These are phyloP conservation scores for Silene latifolia DNA, from an alignment of 148 eudicot species.

Conservation along the genomic window DNA sequence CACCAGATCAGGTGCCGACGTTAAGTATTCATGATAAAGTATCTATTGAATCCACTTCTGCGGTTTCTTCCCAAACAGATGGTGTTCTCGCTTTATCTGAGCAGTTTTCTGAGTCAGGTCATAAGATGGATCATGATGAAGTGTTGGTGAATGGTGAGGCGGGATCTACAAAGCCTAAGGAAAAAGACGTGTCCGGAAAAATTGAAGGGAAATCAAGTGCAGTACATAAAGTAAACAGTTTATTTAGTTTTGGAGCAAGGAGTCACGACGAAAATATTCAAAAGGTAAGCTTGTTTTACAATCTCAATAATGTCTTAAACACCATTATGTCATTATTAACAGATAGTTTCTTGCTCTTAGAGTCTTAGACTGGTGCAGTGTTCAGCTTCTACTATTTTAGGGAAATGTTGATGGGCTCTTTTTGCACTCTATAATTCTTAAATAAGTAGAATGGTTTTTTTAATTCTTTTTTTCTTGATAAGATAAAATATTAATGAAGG, in stretches of 20 bases:
- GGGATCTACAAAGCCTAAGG: conserved; percentile 41
- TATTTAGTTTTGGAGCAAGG: conserved; percentile 59
- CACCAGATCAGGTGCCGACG: conserved; percentile 71
- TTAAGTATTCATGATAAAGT: conserved; percentile 57
- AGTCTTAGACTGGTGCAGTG: conserved; percentile 1
- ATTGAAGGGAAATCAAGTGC: conserved; percentile 51
- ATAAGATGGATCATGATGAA: conserved; percentile 38
- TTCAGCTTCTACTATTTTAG: neutral
- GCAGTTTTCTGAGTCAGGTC: conserved; percentile 38
- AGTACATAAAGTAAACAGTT: conserved; percentile 41
- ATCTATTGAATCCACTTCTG: conserved; percentile 23
- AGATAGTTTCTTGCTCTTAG: conserved; percentile 5
- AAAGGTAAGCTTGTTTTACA: conserved; percentile 45
- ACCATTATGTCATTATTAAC: conserved; percentile 8
- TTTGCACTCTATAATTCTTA: neutral
- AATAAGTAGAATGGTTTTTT: neutral
- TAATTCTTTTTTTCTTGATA: neutral
- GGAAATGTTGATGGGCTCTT: neutral
- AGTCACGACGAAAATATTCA: conserved; percentile 41
- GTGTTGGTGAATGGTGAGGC: conserved; percentile 43
- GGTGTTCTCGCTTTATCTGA: conserved; percentile 26
- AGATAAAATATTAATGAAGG: too few species aligned
- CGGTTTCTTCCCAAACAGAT: conserved; percentile 31
- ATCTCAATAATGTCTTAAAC: neutral
- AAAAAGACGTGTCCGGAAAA: conserved; percentile 37